phyloP scores from a whole-genome alignment of 202 grass and related monocot genomes.

The Zoysia matrella region DNA sequence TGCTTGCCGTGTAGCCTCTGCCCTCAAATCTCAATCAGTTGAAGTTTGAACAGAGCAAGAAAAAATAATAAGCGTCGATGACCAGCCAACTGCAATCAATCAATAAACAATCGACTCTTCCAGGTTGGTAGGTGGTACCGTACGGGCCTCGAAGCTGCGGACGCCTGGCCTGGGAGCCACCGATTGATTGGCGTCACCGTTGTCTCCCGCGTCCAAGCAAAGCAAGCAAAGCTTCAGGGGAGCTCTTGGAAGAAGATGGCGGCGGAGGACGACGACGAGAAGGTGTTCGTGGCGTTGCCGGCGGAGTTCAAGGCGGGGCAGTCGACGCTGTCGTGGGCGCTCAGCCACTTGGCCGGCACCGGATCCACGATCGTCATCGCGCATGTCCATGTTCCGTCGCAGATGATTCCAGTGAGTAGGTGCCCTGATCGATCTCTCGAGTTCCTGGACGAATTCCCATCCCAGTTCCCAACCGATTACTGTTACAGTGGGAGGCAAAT shows the following conservation, averaged over 20 bases:
- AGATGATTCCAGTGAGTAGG: conserved; percentile 76
- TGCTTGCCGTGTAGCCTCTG: conserved; percentile 5
- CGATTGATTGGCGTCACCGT: too few relatives aligned
- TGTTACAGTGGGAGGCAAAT: conserved; percentile 49
- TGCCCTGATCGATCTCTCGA: neutral
- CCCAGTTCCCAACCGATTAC: too few relatives aligned
- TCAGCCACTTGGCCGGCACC: conserved; percentile 31
- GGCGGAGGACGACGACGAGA: conserved; percentile 17
- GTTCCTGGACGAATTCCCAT: too few relatives aligned
- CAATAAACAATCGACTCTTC: neutral
- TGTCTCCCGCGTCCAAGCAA: neutral
- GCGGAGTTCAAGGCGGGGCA: conserved; percentile 54
- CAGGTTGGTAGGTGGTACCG: neutral
- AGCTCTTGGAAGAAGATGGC: conserved; percentile 11
- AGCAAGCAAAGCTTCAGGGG: neutral
- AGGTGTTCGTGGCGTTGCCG: conserved; percentile 67
- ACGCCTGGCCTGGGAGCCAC: neutral
- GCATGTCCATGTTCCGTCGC: conserved; percentile 64
- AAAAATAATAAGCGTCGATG: neutral
- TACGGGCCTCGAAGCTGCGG: neutral
- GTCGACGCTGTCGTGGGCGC: conserved; percentile 60
- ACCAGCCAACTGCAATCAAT: conserved; percentile 1
- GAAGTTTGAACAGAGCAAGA: neutral
- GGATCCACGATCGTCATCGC: conserved; percentile 59
- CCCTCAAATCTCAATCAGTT: neutral